Conservation (phyloP, 2,329 filamentous ascomycete species). For the Exophiala lecanii-corni region DNA sequence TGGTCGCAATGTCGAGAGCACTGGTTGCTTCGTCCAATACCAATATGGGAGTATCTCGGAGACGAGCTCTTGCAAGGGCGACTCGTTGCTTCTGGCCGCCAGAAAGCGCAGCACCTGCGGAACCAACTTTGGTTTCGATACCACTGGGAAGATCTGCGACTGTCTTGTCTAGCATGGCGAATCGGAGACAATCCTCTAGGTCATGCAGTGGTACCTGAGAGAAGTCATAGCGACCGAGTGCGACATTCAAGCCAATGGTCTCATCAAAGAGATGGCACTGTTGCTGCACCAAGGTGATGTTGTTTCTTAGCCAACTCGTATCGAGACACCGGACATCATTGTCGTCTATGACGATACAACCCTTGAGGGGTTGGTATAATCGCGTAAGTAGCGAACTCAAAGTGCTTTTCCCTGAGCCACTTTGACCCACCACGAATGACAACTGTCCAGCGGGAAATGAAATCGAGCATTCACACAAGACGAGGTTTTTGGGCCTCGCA, state of each 20-base stretch:
- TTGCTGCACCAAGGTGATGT: conserved; percentile 79
- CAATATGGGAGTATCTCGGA: conserved; percentile 73
- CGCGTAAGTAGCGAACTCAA: conserved; percentile 72
- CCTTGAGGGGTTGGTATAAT: conserved; percentile 65
- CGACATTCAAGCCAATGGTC: conserved; percentile 71
- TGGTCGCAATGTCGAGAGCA: conserved; percentile 71
- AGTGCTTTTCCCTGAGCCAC: conserved; percentile 90
- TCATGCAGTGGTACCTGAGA: conserved; percentile 49
- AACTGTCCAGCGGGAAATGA: conserved; percentile 67
- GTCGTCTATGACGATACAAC: conserved; percentile 66
- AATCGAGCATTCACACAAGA: conserved; percentile 60
- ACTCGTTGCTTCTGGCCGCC: conserved; percentile 82
- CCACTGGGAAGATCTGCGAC: conserved; percentile 64
- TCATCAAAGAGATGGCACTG: conserved; percentile 76
- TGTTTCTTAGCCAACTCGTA: conserved; percentile 66
- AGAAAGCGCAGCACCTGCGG: conserved; percentile 66
- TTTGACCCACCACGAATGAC: conserved; percentile 77
- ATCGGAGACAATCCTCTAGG: conserved; percentile 58
- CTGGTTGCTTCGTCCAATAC: conserved; percentile 88
- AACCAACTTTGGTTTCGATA: conserved; percentile 66
- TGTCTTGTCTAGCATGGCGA: conserved; percentile 65
- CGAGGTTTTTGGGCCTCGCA: conserved; percentile 56
- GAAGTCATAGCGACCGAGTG: conserved; percentile 58
- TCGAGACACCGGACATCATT: conserved; percentile 58
- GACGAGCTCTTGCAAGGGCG: conserved; percentile 69